Percentiles rank a stretch among this genome's conserved stretches.
phyloP scores from a whole-genome alignment of 164 flowering plant genomes.

The Hamamelis virginiana region DNA sequence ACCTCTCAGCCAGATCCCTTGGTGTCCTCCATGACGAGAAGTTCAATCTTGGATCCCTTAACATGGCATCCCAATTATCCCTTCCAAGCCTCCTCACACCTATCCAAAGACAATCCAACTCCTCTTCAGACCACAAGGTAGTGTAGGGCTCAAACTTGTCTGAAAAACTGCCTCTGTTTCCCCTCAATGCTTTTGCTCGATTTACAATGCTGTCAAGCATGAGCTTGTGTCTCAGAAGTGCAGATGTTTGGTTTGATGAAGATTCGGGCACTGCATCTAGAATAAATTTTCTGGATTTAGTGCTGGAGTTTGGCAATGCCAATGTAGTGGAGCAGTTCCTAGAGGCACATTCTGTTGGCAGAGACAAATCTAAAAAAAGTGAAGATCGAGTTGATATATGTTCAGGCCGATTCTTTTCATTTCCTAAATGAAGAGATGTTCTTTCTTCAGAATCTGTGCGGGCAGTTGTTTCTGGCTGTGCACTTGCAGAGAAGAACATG shows the following conservation, averaged over 20 bases:
- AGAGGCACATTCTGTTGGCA: conserved; percentile 15
- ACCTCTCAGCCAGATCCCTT: conserved; percentile 50
- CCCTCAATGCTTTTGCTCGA: conserved; percentile 29
- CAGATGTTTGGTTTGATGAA: conserved; percentile 18
- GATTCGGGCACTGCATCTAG: conserved; percentile 19
- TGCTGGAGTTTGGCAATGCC: conserved; percentile 9
- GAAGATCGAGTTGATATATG: conserved; percentile 12
- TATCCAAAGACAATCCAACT: conserved; percentile 69
- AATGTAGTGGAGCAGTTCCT: conserved; percentile 9
- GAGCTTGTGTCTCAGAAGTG: conserved; percentile 34
- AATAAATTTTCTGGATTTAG: conserved; percentile 9
- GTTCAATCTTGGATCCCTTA: conserved; percentile 53
- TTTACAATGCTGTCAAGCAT: conserved; percentile 45
- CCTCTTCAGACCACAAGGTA: conserved; percentile 60
- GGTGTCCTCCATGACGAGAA: conserved; percentile 48
- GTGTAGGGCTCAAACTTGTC: conserved; percentile 22
- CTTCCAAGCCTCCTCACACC: conserved; percentile 74
- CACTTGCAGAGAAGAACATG: conserved; percentile 12
- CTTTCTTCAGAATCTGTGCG: conserved; percentile 13
- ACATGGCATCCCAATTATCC: conserved; percentile 59
- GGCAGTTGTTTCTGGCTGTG: conserved; percentile 13
- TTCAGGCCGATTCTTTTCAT: conserved; percentile 7
- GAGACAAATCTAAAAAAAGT: conserved; percentile 24
- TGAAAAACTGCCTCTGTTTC: conserved; percentile 18
- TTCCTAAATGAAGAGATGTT: conserved; percentile 1